Evolutionary conservation across 345 rosid genomes (phyloP).

Genomic region (Zanthoxylum bungeanum): DNA sequence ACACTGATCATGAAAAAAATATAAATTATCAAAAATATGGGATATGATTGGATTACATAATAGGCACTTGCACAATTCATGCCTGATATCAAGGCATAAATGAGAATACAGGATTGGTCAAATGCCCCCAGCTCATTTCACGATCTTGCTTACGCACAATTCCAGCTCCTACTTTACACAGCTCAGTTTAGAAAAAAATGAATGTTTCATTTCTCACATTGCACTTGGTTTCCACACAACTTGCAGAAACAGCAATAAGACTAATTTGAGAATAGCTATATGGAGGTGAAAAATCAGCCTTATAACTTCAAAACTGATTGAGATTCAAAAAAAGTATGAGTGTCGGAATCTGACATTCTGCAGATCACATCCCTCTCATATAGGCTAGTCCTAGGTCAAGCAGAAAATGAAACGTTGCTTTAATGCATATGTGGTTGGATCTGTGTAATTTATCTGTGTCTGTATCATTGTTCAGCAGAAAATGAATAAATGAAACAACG

Average conservation of each 20-base stretch:
- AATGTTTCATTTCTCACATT: too few relatives aligned
- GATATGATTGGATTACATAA: neutral
- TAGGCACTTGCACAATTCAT: too few relatives aligned
- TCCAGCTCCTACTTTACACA: neutral
- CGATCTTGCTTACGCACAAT: neutral
- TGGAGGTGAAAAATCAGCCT: neutral
- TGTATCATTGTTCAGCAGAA: too few relatives aligned
- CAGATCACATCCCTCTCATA: constrained; percentile 1
- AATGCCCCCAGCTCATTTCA: neutral
- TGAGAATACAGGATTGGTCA: neutral
- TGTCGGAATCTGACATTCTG: constrained; percentile 5
- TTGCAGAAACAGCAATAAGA: neutral
- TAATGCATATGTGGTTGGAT: too few relatives aligned
- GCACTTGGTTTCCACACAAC: neutral
- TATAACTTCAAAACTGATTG: constrained; percentile 8
- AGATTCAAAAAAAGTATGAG: neutral
- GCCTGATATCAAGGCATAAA: neutral
- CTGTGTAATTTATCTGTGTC: too few relatives aligned
- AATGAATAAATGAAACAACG: constrained; percentile 7
- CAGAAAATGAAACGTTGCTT: too few relatives aligned
- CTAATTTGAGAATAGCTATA: neutral
- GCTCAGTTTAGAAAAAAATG: too few relatives aligned
- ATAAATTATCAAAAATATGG: neutral
- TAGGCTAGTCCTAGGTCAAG: neutral
- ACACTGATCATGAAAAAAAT: neutral